These are phyloP conservation scores for Melanomma pulvis-pyrius DNA, from an alignment of 495 filamentous ascomycete genomes.

Conservation along the genomic window DNA sequence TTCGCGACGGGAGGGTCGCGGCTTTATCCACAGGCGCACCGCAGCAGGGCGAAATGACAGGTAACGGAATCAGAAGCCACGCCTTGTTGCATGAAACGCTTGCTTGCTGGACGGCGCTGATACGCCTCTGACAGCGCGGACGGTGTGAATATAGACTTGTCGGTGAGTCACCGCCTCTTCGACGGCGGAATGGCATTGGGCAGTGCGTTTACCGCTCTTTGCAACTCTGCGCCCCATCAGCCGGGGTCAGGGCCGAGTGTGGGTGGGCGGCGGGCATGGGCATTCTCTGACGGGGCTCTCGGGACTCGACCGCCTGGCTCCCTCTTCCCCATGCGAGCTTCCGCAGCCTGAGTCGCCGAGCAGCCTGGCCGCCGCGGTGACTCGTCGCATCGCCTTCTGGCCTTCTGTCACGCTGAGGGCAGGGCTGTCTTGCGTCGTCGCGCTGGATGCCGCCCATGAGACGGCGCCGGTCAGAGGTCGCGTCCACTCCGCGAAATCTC, in stretches of 20 bases:
- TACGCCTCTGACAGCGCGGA: conserved; percentile 26
- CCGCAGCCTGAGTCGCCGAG: not conserved
- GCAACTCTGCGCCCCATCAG: not conserved
- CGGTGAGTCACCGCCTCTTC: conserved; percentile 38
- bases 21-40: not conserved
- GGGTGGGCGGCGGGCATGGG: not conserved
- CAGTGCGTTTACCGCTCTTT: conserved; percentile 18
- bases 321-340: conserved; percentile 6
- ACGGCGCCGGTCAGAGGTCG: not conserved
- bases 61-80: conserved; percentile 19
- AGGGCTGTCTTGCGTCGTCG: conserved; percentile 8
- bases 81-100: conserved; percentile 31
- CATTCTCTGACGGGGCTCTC: too few relatives aligned
- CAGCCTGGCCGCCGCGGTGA: not conserved
- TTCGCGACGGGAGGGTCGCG: too few relatives aligned
- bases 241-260: not conserved
- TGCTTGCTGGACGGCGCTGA: conserved; percentile 6
- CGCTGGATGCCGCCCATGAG: conserved; percentile 6
- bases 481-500: not conserved
- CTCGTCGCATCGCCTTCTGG: conserved; percentile 7
- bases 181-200: not conserved
- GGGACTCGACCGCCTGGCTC: conserved; percentile 18
- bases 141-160: conserved; percentile 22
- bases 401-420: conserved; percentile 16
- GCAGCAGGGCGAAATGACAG: conserved; percentile 14